phyloP scores from a whole-genome alignment of 2,329 filamentous ascomycete genomes.

The Alternaria viburni region DNA sequence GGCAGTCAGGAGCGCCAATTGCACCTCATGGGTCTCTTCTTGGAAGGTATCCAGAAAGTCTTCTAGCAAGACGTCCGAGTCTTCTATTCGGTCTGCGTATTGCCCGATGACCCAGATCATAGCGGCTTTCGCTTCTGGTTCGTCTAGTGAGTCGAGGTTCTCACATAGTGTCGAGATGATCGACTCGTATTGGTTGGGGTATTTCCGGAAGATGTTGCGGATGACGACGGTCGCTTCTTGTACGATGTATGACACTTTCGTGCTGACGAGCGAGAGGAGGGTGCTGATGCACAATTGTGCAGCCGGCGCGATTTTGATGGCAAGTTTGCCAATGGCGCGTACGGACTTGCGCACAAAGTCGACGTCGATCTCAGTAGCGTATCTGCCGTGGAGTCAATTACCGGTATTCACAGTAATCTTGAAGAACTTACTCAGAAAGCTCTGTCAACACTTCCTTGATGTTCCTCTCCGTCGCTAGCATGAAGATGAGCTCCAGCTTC shows the following conservation, averaged over 20 bases:
- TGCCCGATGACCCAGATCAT: conserved; percentile 99
- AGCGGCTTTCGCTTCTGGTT: conserved; percentile 96
- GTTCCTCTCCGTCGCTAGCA: conserved; percentile 94
- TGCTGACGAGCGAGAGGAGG: conserved; percentile 88
- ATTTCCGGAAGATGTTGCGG: conserved; percentile 98
- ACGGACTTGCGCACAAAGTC: conserved; percentile 99
- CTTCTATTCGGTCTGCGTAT: conserved; percentile 96
- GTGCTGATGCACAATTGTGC: conserved; percentile 91
- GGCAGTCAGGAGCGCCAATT: conserved; percentile 90
- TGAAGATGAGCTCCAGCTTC: conserved; percentile 97
- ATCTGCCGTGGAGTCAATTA: conserved; percentile 48
- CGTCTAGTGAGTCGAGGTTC: conserved; percentile 93
- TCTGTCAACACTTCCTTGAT: conserved; percentile 95
- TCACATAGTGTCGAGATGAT: conserved; percentile 97
- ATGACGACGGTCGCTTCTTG: conserved; percentile 99
- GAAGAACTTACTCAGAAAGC: conserved; percentile 80
- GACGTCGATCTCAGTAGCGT: conserved; percentile 97
- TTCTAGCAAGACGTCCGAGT: conserved; percentile 89
- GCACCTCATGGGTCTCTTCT: conserved; percentile 94
- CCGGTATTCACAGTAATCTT: too few relatives aligned
- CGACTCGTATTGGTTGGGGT: conserved; percentile 97
- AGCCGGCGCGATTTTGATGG: conserved; percentile 97
- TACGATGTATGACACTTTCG: conserved; percentile 98
- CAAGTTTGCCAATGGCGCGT: conserved; percentile 94
- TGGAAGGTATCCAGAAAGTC: conserved; percentile 94